phyloP scores from a whole-genome alignment of 805 yeast genomes.

The Candida golubevii region DNA sequence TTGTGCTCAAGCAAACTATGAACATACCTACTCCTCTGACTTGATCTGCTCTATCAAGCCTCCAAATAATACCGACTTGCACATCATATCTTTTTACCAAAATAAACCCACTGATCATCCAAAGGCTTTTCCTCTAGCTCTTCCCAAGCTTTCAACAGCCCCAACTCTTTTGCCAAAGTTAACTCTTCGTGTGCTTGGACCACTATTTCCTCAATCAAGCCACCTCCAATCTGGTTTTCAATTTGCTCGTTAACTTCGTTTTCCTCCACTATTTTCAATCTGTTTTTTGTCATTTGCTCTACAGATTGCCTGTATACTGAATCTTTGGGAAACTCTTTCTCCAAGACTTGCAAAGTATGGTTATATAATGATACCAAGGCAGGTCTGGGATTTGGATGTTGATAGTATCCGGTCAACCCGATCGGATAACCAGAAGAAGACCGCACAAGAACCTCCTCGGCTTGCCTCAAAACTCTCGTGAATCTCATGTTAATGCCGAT shows the following conservation, averaged over 20 bases:
- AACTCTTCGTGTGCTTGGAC: constrained; percentile 82
- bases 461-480: constrained; percentile 39
- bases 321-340: constrained; percentile 59
- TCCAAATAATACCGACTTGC: too few species aligned
- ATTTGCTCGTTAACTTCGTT: constrained; percentile 60
- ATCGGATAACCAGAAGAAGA: constrained; percentile 68
- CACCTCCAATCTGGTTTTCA: constrained; percentile 73
- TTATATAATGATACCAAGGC: constrained; percentile 67
- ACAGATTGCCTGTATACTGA: constrained; percentile 76
- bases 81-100: constrained; percentile 54
- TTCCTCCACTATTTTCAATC: constrained; percentile 61
- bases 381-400: constrained; percentile 83
- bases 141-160: constrained; percentile 72
- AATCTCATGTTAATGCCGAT: constrained; percentile 29
- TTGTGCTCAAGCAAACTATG: too few species aligned
- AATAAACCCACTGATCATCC: constrained; percentile 81
- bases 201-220: constrained; percentile 77
- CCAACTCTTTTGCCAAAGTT: constrained; percentile 60
- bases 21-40: too few species aligned
- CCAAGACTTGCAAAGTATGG: constrained; percentile 58
- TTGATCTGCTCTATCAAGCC: too few species aligned
- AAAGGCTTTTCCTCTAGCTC: constrained; percentile 74
- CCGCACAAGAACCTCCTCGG: constrained; percentile 53
- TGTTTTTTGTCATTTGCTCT: constrained; percentile 63
- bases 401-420: constrained; percentile 72